These are phyloP conservation scores for Ophiosphaerella korrae DNA, from an alignment of 2,329 filamentous ascomycete genomes.

Conservation along the genomic window DNA sequence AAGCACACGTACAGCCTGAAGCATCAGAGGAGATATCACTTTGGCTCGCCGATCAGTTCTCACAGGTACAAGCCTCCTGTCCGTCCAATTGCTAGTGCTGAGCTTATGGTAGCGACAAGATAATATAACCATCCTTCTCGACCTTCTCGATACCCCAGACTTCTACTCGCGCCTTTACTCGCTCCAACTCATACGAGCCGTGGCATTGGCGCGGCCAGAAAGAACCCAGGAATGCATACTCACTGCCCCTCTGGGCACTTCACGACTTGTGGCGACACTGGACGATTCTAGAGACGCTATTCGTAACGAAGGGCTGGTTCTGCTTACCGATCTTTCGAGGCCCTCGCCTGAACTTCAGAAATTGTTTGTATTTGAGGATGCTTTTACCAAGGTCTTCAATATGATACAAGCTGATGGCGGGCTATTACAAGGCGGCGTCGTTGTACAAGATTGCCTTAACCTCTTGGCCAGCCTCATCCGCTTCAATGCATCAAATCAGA, in stretches of 20 bases:
- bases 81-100: constrained; percentile 48
- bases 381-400: constrained; percentile 83
- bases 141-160: constrained; percentile 83
- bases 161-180: constrained; percentile 93
- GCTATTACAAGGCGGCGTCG: constrained; percentile 78
- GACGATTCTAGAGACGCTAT: constrained; percentile 87
- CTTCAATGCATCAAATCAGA: constrained; percentile 89
- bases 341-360: constrained; percentile 90
- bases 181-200: constrained; percentile 84
- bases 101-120: constrained; percentile 76
- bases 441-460: constrained; percentile 91
- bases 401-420: constrained; percentile 84
- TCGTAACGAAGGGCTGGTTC: constrained; percentile 79
- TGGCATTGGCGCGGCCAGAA: constrained; percentile 83
- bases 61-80: constrained; percentile 64
- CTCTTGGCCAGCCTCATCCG: constrained; percentile 86
- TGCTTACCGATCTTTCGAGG: constrained; percentile 87
- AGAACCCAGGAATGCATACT: constrained; percentile 94
- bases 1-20: constrained; percentile 68
- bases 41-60: constrained; percentile 98
- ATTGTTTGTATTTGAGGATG: constrained; percentile 91
- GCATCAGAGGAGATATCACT: constrained; percentile 94
- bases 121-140: constrained; percentile 88
- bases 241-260: constrained; percentile 84
- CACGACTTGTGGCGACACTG: constrained; percentile 79